These are phyloP conservation scores for Candida nitratophila DNA, from an alignment of 805 yeast species.

Conservation along the genomic window DNA sequence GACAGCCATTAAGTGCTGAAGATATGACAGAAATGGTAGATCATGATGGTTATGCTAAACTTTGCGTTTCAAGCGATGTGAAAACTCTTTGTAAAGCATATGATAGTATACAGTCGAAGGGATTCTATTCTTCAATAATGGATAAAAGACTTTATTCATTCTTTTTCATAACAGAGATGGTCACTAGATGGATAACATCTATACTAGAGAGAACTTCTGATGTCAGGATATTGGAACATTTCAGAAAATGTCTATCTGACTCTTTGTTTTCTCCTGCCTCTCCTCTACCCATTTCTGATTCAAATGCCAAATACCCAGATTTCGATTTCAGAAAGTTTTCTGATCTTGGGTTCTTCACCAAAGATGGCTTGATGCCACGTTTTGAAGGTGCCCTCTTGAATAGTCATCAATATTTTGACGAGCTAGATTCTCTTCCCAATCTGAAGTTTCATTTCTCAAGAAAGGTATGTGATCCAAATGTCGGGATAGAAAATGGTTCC, in stretches of 20 bases:
- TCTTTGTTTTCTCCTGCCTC: background rate
- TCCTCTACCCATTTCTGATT: background rate
- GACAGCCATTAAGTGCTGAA: slow-evolving; percentile 21
- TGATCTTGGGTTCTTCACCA: background rate
- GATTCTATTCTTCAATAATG: slow-evolving; percentile 37
- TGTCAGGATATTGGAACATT: background rate
- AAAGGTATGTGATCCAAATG: slow-evolving; percentile 8
- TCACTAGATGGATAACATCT: background rate
- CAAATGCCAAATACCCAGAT: background rate
- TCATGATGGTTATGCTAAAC: slow-evolving; percentile 39
- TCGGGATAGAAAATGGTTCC: slow-evolving; percentile 20
- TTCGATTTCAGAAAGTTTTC: background rate
- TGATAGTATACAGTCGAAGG: slow-evolving; percentile 35
- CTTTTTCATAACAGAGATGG: background rate
- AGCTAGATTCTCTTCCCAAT: background rate
- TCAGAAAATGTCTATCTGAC: background rate
- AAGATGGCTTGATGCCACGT: background rate
- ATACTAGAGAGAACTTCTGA: background rate
- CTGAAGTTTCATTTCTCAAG: background rate
- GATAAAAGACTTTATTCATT: background rate
- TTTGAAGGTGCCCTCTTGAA: background rate
- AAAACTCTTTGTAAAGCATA: slow-evolving; percentile 26
- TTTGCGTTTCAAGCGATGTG: slow-evolving; percentile 27
- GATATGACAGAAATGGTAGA: slow-evolving; percentile 40
- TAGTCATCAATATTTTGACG: background rate